These are phyloP conservation scores for Guadua angustifolia DNA, from an alignment of 176 grass and related monocot genomes.

Conservation along the genomic window DNA sequence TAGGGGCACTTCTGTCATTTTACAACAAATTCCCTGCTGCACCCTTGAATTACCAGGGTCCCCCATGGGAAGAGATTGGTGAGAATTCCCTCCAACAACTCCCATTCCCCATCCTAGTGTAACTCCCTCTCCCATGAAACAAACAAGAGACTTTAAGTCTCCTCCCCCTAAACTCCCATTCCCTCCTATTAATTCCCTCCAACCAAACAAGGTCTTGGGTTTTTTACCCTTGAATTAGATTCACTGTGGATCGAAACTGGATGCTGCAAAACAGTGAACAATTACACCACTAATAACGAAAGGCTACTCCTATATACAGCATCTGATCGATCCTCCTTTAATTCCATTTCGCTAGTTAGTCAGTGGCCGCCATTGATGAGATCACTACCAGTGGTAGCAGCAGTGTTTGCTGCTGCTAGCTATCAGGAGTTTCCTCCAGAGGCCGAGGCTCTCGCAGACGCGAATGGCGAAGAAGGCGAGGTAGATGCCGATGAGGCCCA, in stretches of 20 bases:
- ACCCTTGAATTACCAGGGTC: too few species aligned
- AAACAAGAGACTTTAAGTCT: too few species aligned
- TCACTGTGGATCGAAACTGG: background rate
- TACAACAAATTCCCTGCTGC: too few species aligned
- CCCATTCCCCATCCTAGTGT: too few species aligned
- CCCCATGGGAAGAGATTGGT: too few species aligned
- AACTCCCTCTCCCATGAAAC: too few species aligned
- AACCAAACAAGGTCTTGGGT: too few species aligned
- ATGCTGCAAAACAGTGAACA: background rate
- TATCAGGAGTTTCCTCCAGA: constrained; percentile 19
- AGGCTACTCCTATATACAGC: constrained; percentile 11
- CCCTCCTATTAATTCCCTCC: too few species aligned
- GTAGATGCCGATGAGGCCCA: constrained; percentile 77
- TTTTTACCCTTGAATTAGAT: background rate
- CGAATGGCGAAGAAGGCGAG: constrained; percentile 61
- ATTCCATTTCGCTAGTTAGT: background rate
- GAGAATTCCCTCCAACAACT: too few species aligned
- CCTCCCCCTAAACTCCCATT: too few species aligned
- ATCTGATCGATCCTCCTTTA: constrained; percentile 19
- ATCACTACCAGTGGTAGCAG: background rate
- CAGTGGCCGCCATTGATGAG: background rate
- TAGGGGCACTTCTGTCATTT: too few species aligned
- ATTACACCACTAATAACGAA: background rate
- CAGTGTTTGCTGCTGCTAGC: background rate
- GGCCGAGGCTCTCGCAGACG: constrained; percentile 54